Conservation (phyloP, 139 green algal species). For the Marvania coccoides region DNA sequence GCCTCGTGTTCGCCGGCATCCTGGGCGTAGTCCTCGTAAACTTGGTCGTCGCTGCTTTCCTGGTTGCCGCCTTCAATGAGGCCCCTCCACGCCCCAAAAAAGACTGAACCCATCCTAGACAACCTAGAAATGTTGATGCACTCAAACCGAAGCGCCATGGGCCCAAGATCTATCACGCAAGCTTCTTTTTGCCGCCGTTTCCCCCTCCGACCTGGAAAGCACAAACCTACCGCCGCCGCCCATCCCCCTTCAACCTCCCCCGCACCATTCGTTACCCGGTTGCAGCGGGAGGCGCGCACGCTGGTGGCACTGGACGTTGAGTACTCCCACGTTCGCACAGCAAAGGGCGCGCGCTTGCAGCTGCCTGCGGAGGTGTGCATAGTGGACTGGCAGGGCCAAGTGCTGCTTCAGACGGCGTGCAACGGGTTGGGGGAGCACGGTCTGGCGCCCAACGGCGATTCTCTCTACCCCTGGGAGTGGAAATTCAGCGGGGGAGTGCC, state of each 20-base stretch:
- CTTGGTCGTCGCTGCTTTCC: conserved; percentile 5
- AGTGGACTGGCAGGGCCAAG: conserved; percentile 5
- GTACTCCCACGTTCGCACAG: conserved; percentile 5
- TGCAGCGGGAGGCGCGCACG: conserved; percentile 3
- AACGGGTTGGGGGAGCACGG: conserved; percentile 8
- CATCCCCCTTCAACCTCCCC: too few species aligned
- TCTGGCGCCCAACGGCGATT: too few species aligned
- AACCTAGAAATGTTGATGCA: too few species aligned
- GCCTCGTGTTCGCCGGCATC: conserved; percentile 7
- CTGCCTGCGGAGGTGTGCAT: conserved; percentile 31
- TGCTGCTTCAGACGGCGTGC: conserved; percentile 10
- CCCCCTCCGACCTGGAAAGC: too few species aligned
- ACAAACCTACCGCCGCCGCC: too few species aligned
- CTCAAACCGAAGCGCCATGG: too few species aligned
- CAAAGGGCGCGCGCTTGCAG: not conserved
- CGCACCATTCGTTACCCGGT: not conserved
- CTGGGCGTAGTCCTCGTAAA: conserved; percentile 14
- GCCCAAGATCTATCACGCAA: too few species aligned
- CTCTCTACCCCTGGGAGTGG: not conserved
- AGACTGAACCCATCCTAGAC: not conserved
- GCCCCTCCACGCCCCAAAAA: not conserved
- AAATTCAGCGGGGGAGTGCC: conserved; percentile 9
- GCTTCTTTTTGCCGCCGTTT: too few species aligned
- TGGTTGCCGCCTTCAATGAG: conserved; percentile 13
- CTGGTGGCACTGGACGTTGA: conserved; percentile 28